Evolutionary conservation across 2,329 filamentous ascomycete genomes (phyloP).

Genomic region (Arthrocladium fulminans): DNA sequence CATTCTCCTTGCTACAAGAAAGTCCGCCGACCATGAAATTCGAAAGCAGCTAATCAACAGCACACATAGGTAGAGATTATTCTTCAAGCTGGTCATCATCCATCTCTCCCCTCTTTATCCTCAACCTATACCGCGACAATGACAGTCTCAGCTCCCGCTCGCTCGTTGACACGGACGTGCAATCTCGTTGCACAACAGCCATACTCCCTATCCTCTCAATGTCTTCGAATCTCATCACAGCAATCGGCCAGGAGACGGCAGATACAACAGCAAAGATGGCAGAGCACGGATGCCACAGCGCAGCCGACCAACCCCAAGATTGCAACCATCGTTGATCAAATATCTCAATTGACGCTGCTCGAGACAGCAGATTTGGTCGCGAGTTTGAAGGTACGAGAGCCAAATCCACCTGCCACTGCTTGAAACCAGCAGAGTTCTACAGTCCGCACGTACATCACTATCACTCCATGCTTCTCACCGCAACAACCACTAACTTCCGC

Average conservation of each 20-base stretch:
- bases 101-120: too few species aligned
- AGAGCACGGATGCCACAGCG: conserved; percentile 66
- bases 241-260: conserved; percentile 29
- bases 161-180: conserved; percentile 35
- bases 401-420: neutral
- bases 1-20: too few species aligned
- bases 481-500: conserved; percentile 4
- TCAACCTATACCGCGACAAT: conserved; percentile 15
- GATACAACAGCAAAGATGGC: conserved; percentile 79
- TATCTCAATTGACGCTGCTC: conserved; percentile 92
- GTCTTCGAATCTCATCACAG: conserved; percentile 33
- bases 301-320: conserved; percentile 77
- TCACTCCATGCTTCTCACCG: neutral
- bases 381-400: conserved; percentile 71
- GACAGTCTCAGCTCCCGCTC: conserved; percentile 33
- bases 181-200: conserved; percentile 32
- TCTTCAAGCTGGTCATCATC: too few species aligned
- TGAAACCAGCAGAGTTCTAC: neutral
- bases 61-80: too few species aligned
- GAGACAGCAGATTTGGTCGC: conserved; percentile 96
- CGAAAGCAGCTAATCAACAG: too few species aligned
- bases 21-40: too few species aligned
- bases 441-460: neutral
- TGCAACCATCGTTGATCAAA: conserved; percentile 88
- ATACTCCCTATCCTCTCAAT: conserved; percentile 24